A percentile compares a stretch with the other conserved stretches of the same genome.
Evolutionary conservation across 768 basidiomycete genomes (phyloP).

Genomic region (Macrocybe gigantea): DNA sequence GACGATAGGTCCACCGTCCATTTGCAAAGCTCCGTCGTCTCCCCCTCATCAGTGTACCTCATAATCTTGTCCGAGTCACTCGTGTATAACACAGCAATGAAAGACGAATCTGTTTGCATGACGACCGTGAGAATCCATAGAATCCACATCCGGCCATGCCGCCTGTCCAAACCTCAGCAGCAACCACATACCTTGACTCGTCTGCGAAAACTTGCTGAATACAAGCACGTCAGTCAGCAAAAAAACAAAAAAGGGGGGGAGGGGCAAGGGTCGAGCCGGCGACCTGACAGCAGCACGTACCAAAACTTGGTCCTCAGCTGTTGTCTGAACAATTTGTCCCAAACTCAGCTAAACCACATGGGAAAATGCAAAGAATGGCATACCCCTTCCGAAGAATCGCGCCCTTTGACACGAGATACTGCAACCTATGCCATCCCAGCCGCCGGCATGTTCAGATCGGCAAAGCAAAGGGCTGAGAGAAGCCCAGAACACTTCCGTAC

Average conservation of each 20-base stretch:
- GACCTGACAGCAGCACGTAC: constrained; percentile 30
- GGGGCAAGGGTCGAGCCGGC: too few species aligned
- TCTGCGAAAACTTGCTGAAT: constrained; percentile 69
- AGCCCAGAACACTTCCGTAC: constrained; percentile 29
- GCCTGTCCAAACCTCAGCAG: neutral
- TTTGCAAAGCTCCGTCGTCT: constrained; percentile 69
- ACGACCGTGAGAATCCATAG: neutral
- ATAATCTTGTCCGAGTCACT: constrained; percentile 69
- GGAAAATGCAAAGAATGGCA: constrained; percentile 18
- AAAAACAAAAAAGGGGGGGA: neutral
- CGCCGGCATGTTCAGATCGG: constrained; percentile 18
- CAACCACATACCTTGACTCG: constrained; percentile 37
- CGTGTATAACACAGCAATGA: constrained; percentile 79
- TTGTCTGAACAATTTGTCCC: constrained; percentile 43
- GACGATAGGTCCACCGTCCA: constrained; percentile 84
- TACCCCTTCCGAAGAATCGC: constrained; percentile 84
- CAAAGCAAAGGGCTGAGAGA: constrained; percentile 1
- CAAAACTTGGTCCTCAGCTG: constrained; percentile 79
- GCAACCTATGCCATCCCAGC: constrained; percentile 46
- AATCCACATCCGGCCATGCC: neutral
- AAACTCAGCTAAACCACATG: constrained; percentile 13
- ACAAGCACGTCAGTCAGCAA: constrained; percentile 1
- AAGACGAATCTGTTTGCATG: constrained; percentile 52
- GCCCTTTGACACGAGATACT: constrained; percentile 84
- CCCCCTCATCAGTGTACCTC: constrained; percentile 85